Evolutionary conservation across 2,329 filamentous ascomycete species (phyloP).

Genomic region (Graphiopsis chlorocephala): DNA sequence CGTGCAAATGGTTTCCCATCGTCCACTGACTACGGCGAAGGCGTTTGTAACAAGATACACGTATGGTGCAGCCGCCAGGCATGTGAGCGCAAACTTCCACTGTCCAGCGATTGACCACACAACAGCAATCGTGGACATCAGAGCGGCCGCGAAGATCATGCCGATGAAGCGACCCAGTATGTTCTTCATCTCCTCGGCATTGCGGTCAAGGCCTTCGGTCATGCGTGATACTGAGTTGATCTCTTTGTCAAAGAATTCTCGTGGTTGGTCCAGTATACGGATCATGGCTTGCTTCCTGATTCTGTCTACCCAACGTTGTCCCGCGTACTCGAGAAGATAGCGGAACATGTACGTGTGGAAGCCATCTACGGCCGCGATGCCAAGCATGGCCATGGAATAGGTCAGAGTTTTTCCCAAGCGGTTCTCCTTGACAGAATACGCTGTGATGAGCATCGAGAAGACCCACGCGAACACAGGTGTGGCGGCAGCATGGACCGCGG

Average conservation of each 20-base stretch:
- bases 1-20: slow-evolving; percentile 71
- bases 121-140: slow-evolving; percentile 68
- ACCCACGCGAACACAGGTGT: slow-evolving; percentile 75
- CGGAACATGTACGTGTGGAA: slow-evolving; percentile 63
- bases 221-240: slow-evolving; percentile 63
- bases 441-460: slow-evolving; percentile 68
- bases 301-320: slow-evolving; percentile 72
- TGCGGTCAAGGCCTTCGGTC: slow-evolving; percentile 71
- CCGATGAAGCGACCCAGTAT: slow-evolving; percentile 75
- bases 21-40: slow-evolving; percentile 63
- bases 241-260: slow-evolving; percentile 71
- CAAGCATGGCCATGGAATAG: slow-evolving; percentile 70
- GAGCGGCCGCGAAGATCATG: slow-evolving; percentile 61
- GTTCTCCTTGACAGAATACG: slow-evolving; percentile 60
- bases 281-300: slow-evolving; percentile 67
- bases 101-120: slow-evolving; percentile 71
- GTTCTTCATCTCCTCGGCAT: slow-evolving; percentile 83
- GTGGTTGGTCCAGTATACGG: slow-evolving; percentile 71
- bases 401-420: slow-evolving; percentile 52
- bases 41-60: slow-evolving; percentile 64
- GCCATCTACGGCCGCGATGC: slow-evolving; percentile 66
- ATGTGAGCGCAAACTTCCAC: slow-evolving; percentile 79
- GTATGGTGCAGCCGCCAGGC: slow-evolving; percentile 63
- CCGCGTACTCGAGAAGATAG: slow-evolving; percentile 68
- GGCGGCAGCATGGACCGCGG: slow-evolving; percentile 62